A percentile compares a stretch with the other conserved stretches of the same genome.
These are phyloP conservation scores for Canavalia gladiata DNA, from an alignment of 306 rosid genomes.

Conservation along the genomic window DNA sequence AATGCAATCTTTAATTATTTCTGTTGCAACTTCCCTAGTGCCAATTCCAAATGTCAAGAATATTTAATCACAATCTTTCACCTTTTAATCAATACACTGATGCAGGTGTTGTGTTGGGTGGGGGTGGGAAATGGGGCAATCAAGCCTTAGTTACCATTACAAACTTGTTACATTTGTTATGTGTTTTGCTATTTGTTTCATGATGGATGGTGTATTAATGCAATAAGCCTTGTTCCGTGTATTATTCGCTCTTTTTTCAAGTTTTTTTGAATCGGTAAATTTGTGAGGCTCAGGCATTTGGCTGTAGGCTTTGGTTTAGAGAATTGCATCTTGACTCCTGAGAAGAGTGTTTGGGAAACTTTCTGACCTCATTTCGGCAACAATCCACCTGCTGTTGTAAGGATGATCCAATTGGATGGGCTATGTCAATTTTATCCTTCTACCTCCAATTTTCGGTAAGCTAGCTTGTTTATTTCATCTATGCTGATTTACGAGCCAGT, in stretches of 20 bases:
- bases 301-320: neutral
- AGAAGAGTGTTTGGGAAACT: slow-evolving; percentile 11
- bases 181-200: neutral
- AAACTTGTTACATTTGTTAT: neutral
- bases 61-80: slow-evolving; percentile 49
- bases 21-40: slow-evolving; percentile 46
- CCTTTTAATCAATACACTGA: slow-evolving; percentile 49
- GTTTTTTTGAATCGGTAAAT: slow-evolving; percentile 3
- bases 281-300: neutral
- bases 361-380: neutral
- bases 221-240: neutral
- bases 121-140: neutral
- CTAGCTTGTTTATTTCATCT: slow-evolving; percentile 26
- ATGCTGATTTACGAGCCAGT: neutral
- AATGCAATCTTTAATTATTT: slow-evolving; percentile 62
- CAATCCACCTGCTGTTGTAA: neutral
- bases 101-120: slow-evolving; percentile 9
- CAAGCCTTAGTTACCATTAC: neutral
- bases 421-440: slow-evolving; percentile 5
- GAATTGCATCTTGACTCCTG: neutral
- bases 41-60: slow-evolving; percentile 44
- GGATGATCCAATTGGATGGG: slow-evolving; percentile 43
- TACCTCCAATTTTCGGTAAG: slow-evolving; percentile 34
- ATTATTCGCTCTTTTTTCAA: neutral
- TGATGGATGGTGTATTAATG: neutral